These are phyloP conservation scores for Cercospora berteroae DNA, from an alignment of 2,329 filamentous ascomycete genomes.

Conservation along the genomic window DNA sequence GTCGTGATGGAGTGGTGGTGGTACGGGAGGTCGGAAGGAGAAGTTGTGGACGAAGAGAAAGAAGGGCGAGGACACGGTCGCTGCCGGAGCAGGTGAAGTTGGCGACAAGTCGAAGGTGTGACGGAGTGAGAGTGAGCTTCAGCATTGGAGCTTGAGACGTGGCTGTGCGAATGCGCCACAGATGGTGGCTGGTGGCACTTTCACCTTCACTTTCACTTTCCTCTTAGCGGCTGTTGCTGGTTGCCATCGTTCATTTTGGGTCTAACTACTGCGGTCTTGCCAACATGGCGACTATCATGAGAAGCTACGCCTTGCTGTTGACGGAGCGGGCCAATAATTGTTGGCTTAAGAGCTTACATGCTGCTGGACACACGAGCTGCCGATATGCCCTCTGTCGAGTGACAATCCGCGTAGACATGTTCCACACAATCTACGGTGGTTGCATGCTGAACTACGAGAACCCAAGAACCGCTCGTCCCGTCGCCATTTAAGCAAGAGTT, in stretches of 20 bases:
- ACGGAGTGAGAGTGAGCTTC: not conserved
- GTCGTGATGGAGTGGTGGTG: not conserved
- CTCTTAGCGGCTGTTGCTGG: not conserved
- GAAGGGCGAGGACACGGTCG: not conserved
- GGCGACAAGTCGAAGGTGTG: not conserved
- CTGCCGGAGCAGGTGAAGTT: conserved; percentile 3
- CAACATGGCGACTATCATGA: not conserved
- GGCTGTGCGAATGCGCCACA: not conserved
- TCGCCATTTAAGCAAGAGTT: not conserved
- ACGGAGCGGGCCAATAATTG: not conserved
- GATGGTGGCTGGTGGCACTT: not conserved
- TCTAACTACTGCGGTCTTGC: not conserved
- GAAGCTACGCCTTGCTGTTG: not conserved
- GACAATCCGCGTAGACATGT: not conserved
- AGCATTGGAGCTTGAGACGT: not conserved
- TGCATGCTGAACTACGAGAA: not conserved
- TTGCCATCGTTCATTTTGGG: not conserved
- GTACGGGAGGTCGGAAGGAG: not conserved
- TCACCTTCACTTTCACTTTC: not conserved
- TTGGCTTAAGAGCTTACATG: not conserved
- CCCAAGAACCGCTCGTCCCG: not conserved
- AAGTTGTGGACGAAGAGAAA: not conserved
- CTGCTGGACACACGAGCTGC: too few species aligned
- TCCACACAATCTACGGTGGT: not conserved
- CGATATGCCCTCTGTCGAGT: not conserved